A percentile compares a stretch with the other conserved stretches of the same genome.
phyloP scores from a whole-genome alignment of 768 basidiomycete species.

The Lentinula edodes region DNA sequence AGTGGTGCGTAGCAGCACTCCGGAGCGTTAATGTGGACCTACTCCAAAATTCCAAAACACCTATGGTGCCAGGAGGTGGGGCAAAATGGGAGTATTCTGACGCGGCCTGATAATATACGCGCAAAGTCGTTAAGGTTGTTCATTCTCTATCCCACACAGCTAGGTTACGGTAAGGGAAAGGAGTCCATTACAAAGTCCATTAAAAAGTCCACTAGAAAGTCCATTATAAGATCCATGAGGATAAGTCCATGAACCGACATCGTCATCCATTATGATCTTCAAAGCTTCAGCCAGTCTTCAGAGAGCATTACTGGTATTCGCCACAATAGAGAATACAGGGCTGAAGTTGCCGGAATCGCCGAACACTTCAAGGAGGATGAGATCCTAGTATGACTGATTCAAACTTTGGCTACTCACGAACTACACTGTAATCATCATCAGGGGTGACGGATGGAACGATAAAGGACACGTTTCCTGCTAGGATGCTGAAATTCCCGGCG shows the following conservation, averaged over 20 bases:
- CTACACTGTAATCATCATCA: conserved; percentile 1
- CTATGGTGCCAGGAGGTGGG: conserved; percentile 54
- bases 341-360: conserved; percentile 4
- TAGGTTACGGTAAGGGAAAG: not conserved
- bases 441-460: conserved; percentile 8
- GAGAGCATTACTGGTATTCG: not conserved
- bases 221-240: not conserved
- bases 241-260: not conserved
- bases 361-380: not conserved
- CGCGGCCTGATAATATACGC: not conserved
- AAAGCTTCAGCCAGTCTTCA: not conserved
- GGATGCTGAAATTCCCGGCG: conserved; percentile 2
- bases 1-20: conserved; percentile 86
- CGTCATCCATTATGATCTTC: not conserved
- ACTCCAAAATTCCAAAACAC: conserved; percentile 45
- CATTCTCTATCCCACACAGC: not conserved
- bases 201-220: not conserved
- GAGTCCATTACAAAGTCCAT: not conserved
- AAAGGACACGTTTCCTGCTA: not conserved
- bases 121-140: not conserved
- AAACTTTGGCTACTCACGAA: not conserved
- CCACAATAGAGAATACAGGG: not conserved
- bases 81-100: conserved; percentile 81
- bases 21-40: conserved; percentile 80
- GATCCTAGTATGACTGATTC: not conserved